phyloP scores from a whole-genome alignment of 164 flowering plant species.

The Tinospora cordifolia region DNA sequence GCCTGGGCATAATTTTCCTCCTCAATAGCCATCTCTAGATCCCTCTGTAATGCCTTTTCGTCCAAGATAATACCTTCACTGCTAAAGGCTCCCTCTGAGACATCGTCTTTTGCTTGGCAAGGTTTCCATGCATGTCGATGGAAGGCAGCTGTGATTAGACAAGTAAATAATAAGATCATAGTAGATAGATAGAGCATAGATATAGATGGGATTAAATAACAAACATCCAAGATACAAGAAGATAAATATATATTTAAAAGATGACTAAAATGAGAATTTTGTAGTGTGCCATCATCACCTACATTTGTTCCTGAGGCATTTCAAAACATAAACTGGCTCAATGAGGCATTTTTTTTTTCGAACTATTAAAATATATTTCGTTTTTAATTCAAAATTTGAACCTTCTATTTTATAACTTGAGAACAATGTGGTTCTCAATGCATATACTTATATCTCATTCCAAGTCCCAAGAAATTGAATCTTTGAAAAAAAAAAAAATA shows the following conservation, averaged over 20 bases:
- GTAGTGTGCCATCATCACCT: neutral
- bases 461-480: neutral
- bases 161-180: neutral
- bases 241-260: neutral
- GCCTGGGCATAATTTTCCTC: constrained; percentile 77
- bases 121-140: constrained; percentile 17
- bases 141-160: constrained; percentile 41
- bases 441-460: neutral
- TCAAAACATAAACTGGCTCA: neutral
- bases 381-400: neutral
- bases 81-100: constrained; percentile 37
- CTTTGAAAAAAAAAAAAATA: too few species aligned
- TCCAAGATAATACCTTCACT: constrained; percentile 51
- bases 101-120: constrained; percentile 45
- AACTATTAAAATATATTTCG: neutral
- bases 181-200: too few species aligned
- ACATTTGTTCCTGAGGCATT: neutral
- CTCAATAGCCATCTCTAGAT: constrained; percentile 61
- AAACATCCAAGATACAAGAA: neutral
- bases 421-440: neutral
- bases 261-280: neutral
- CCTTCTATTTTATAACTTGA: neutral
- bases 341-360: neutral
- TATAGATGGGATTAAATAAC: too few species aligned
- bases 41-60: constrained; percentile 56